Percentiles rank a stretch among this genome's conserved stretches.
These are phyloP conservation scores for Protea cynaroides DNA, from an alignment of 164 flowering plant species.

Conservation along the genomic window DNA sequence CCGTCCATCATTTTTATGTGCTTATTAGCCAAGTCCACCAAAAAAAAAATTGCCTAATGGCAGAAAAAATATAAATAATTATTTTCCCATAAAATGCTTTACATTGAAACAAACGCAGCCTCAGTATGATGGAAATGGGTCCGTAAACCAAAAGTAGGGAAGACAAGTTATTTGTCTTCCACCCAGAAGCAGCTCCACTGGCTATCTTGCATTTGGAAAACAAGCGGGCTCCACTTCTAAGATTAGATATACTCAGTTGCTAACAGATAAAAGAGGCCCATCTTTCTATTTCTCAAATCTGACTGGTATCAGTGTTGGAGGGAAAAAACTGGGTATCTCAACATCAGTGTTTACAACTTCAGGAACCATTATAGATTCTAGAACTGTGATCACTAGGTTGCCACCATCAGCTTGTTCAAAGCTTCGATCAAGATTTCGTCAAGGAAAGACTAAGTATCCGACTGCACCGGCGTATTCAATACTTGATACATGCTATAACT, in stretches of 20 bases:
- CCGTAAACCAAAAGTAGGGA: too few species aligned
- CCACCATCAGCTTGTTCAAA: constrained; percentile 30
- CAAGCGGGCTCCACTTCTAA: constrained; percentile 1
- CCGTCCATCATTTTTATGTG: too few species aligned
- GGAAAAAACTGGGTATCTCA: not conserved
- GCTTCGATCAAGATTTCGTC: constrained; percentile 20
- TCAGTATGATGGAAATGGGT: too few species aligned
- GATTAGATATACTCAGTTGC: constrained; percentile 7
- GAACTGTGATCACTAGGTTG: constrained; percentile 39
- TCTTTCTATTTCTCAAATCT: constrained; percentile 18
- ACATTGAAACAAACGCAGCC: too few species aligned
- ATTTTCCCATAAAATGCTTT: too few species aligned
- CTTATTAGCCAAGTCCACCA: too few species aligned
- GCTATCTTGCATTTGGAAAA: constrained; percentile 13
- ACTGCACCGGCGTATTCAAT: not conserved
- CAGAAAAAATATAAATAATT: too few species aligned
- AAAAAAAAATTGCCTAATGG: too few species aligned
- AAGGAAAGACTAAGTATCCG: constrained; percentile 19
- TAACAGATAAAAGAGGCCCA: not conserved
- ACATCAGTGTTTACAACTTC: too few species aligned
- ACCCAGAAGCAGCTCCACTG: constrained; percentile 7
- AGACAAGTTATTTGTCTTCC: too few species aligned
- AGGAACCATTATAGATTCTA: constrained; percentile 44
- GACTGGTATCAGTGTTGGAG: constrained; percentile 11
- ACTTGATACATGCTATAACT: too few species aligned